Conservation (phyloP, 1,284 basidiomycete species). For the Cerrena zonata region DNA sequence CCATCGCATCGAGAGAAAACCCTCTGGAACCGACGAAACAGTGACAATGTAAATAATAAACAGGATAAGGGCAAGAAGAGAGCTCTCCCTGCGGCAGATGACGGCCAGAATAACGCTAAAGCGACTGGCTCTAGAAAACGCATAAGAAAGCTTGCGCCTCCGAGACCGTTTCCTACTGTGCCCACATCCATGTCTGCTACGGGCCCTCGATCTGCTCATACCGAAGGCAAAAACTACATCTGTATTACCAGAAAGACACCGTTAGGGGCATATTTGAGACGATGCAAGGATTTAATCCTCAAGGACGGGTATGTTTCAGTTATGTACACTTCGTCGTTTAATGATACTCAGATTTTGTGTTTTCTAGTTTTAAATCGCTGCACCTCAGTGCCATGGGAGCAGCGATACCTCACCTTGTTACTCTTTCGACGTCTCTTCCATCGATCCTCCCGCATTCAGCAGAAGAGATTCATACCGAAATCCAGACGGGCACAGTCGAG, state of each 20-base stretch:
- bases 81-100: not conserved
- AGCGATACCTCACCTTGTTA: slow-evolving; percentile 77
- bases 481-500: slow-evolving; percentile 70
- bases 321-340: not conserved
- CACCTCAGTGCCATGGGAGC: slow-evolving; percentile 81
- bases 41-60: not conserved
- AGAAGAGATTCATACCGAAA: slow-evolving; percentile 62
- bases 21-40: not conserved
- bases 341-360: not conserved
- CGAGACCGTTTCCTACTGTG: slow-evolving; percentile 71
- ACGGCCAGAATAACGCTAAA: not conserved
- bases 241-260: slow-evolving; percentile 77
- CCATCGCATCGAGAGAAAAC: not conserved
- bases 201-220: slow-evolving; percentile 71
- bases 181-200: slow-evolving; percentile 70
- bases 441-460: slow-evolving; percentile 65
- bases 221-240: slow-evolving; percentile 72
- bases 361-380: slow-evolving; percentile 65
- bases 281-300: slow-evolving; percentile 72
- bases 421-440: slow-evolving; percentile 68
- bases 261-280: slow-evolving; percentile 68
- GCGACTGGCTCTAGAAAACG: not conserved
- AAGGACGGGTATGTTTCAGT: slow-evolving; percentile 62
- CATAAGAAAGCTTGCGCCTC: slow-evolving; percentile 53
- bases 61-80: not conserved